A percentile compares a stretch with the other conserved stretches of the same genome.
These are phyloP conservation scores for Melanogaster broomeanus DNA, from an alignment of 768 basidiomycete species.

Conservation along the genomic window DNA sequence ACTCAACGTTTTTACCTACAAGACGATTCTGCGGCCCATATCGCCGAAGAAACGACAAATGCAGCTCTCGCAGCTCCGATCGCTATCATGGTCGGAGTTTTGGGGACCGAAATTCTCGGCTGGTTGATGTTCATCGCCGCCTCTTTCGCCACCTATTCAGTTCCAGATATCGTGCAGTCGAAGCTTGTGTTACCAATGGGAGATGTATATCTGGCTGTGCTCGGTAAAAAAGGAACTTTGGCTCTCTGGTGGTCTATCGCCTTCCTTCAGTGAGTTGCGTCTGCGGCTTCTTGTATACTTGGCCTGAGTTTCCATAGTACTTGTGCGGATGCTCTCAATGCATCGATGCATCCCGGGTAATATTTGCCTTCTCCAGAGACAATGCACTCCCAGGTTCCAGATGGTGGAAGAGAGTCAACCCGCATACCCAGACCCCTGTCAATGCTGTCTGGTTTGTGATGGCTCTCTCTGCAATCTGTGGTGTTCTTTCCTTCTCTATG, in stretches of 20 bases:
- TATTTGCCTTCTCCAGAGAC: slow-evolving; percentile 45
- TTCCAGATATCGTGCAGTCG: slow-evolving; percentile 34
- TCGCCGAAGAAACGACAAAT: slow-evolving; percentile 46
- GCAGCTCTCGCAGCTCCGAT: slow-evolving; percentile 46
- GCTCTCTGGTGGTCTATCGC: slow-evolving; percentile 46
- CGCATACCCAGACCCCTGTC: slow-evolving; percentile 35
- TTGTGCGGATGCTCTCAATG: slow-evolving; percentile 47
- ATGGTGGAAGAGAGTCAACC: slow-evolving; percentile 38
- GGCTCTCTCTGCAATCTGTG: slow-evolving; percentile 29
- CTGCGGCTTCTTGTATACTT: neutral
- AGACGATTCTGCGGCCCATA: slow-evolving; percentile 52
- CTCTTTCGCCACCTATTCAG: slow-evolving; percentile 44
- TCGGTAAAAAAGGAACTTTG: slow-evolving; percentile 44
- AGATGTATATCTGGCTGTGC: slow-evolving; percentile 39
- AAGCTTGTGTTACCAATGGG: slow-evolving; percentile 42
- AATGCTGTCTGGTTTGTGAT: slow-evolving; percentile 45
- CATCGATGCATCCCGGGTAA: slow-evolving; percentile 47
- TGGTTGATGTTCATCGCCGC: slow-evolving; percentile 44
- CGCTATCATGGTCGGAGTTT: slow-evolving; percentile 45
- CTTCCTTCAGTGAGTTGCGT: slow-evolving; percentile 39
- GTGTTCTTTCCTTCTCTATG: slow-evolving; percentile 35
- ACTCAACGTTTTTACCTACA: neutral
- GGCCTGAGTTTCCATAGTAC: slow-evolving; percentile 26
- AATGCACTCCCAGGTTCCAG: slow-evolving; percentile 40
- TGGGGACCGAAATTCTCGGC: slow-evolving; percentile 40